These are phyloP conservation scores for Scheffersomyces quercinus DNA, from an alignment of 1,139 yeast genomes.

Conservation along the genomic window DNA sequence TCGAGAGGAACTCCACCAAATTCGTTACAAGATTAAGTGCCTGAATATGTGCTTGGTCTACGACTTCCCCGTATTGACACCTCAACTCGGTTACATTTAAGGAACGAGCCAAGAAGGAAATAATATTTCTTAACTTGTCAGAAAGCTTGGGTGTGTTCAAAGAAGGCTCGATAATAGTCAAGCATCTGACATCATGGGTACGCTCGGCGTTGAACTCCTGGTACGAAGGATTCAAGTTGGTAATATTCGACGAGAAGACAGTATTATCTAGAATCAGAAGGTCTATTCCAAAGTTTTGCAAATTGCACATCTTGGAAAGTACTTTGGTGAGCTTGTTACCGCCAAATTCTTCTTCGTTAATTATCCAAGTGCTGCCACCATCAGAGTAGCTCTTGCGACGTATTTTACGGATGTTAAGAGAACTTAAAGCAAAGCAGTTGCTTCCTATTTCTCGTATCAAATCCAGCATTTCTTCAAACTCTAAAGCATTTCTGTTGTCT, in stretches of 20 bases:
- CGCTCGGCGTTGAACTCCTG: neutral
- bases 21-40: constrained; percentile 24
- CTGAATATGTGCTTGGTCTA: constrained; percentile 27
- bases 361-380: constrained; percentile 8
- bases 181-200: neutral
- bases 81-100: constrained; percentile 15
- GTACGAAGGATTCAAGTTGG: neutral
- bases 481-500: constrained; percentile 15
- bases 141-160: constrained; percentile 17
- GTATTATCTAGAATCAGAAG: constrained; percentile 11
- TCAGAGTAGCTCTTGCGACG: constrained; percentile 10
- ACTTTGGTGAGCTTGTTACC: constrained; percentile 5
- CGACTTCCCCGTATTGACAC: constrained; percentile 32
- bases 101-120: constrained; percentile 12
- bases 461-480: constrained; percentile 15
- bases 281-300: constrained; percentile 13
- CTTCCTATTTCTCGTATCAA: constrained; percentile 13
- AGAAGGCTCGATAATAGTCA: constrained; percentile 15
- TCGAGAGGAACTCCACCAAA: constrained; percentile 15
- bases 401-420: constrained; percentile 15
- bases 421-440: constrained; percentile 8
- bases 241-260: neutral
- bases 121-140: constrained; percentile 7
- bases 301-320: constrained; percentile 1
- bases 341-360: constrained; percentile 5